phyloP scores from a whole-genome alignment of 805 yeast species.

The Kodamaea kaohsiungensis region DNA sequence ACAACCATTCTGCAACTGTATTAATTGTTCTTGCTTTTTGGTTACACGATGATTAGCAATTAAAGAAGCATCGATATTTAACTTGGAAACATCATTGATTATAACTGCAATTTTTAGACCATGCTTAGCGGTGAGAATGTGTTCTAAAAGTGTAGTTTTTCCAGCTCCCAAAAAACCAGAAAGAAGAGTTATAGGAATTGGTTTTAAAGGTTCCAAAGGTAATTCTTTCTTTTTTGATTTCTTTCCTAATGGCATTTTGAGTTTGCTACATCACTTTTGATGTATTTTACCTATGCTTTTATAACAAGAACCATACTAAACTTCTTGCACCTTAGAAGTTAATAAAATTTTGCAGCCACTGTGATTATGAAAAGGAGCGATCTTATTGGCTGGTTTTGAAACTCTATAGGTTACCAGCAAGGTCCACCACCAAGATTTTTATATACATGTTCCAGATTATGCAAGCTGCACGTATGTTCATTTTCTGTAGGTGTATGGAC shows the following conservation, averaged over 20 bases:
- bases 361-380: background rate
- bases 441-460: background rate
- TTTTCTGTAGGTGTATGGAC: background rate
- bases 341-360: background rate
- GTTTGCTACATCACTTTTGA: background rate
- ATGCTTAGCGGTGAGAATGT: slow-evolving; percentile 40
- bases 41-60: slow-evolving; percentile 40
- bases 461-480: background rate
- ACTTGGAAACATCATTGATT: slow-evolving; percentile 45
- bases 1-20: slow-evolving; percentile 50
- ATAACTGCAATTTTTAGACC: slow-evolving; percentile 47
- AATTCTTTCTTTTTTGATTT: background rate
- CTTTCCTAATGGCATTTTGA: background rate
- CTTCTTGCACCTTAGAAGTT: background rate
- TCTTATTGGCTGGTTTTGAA: background rate
- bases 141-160: slow-evolving; percentile 47
- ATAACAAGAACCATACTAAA: background rate
- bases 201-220: slow-evolving; percentile 10
- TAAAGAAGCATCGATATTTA: slow-evolving; percentile 46
- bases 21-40: slow-evolving; percentile 42
- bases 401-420: background rate
- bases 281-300: background rate
- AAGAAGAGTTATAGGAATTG: slow-evolving; percentile 47
- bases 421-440: background rate
- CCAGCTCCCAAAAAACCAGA: slow-evolving; percentile 51